Percentiles rank a stretch among this genome's conserved stretches.
These are phyloP conservation scores for Neopestalotiopsis sp. DNA, from an alignment of 2,329 filamentous ascomycete genomes.

Conservation along the genomic window DNA sequence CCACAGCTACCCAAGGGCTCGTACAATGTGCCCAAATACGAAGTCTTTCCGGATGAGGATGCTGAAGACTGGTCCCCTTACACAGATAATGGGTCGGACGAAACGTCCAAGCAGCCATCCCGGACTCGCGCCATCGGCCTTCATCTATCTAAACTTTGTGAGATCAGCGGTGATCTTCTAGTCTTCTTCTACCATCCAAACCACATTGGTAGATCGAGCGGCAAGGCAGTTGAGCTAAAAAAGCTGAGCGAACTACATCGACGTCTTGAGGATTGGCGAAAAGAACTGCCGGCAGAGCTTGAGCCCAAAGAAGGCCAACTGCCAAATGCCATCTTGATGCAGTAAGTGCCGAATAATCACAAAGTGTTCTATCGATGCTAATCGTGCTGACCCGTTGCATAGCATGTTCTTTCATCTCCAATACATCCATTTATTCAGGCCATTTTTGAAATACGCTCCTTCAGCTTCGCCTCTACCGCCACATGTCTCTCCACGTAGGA, in stretches of 20 bases:
- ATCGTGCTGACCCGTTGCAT: slow-evolving; percentile 28
- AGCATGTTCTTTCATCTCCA: slow-evolving; percentile 98
- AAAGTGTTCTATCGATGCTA: background rate
- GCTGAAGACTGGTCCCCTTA: slow-evolving; percentile 86
- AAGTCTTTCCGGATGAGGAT: slow-evolving; percentile 90
- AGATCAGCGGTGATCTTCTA: slow-evolving; percentile 91
- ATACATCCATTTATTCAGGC: slow-evolving; percentile 93
- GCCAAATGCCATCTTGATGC: slow-evolving; percentile 78
- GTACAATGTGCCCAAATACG: slow-evolving; percentile 85
- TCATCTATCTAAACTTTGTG: slow-evolving; percentile 82
- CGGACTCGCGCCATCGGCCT: slow-evolving; percentile 81
- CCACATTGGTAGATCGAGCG: slow-evolving; percentile 64
- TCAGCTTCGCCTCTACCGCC: slow-evolving; percentile 80
- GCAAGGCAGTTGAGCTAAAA: slow-evolving; percentile 86
- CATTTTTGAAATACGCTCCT: slow-evolving; percentile 90
- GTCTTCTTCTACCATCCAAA: slow-evolving; percentile 89
- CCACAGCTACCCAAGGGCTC: slow-evolving; percentile 83
- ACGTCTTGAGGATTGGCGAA: slow-evolving; percentile 87
- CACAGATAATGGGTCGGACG: slow-evolving; percentile 79
- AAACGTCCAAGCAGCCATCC: slow-evolving; percentile 77
- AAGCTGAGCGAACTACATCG: slow-evolving; percentile 92
- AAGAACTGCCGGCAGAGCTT: slow-evolving; percentile 81
- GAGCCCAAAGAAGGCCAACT: slow-evolving; percentile 89
- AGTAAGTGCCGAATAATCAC: slow-evolving; percentile 65
- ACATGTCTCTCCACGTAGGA: slow-evolving; percentile 87